Base-by-base conservation (phyloP, 805 yeast genomes). In the Yamadazyma olivae region DNA sequence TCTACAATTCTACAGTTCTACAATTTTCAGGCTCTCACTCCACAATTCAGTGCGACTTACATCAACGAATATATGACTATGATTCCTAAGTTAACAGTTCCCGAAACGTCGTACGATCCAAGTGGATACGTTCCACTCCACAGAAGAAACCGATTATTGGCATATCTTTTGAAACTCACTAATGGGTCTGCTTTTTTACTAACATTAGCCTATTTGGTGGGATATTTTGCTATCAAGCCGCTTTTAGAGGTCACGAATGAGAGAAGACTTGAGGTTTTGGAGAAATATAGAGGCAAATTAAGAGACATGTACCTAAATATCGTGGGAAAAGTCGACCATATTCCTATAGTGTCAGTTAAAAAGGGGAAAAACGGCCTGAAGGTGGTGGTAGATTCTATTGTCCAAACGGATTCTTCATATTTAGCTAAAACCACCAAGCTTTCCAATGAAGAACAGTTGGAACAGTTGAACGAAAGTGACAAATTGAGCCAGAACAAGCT, bases 91-190 rank as follows among this genome's bases (percentile, higher is more conserved):
- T 49, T 67, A 19, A 62, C 71, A 3, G 63, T 67, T 1, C 71
- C 73, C 3, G 73, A 67, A 38, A 32, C 64, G 2, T 63, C 72
- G 0, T 67, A 56, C 42, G 66, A 67, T 35, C 54, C 64, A 3
- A 44, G 46, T 13, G 41, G 49, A 5, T 63, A 55, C 33, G 30
- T 43, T 13, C 35, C 45, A 5, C 30, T 48, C 1, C 44, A 50
- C 9, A 41, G 52, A 8, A 41, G 42, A 24, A 57, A 67, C 10
- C 45, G 45, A n/a, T 28, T 58, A 18, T 27, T 54, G 10, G 41
- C 36, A 25, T 67, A 53, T 37, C 32, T 67, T 10, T 35, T 66
- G 16, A 47, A 41, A 24, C 51, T 67, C 17, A 58, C 67, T 8
- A 50, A 58, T 35, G 60, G 65, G 3, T 63, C 71, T 10, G 65